Conservation (phyloP, 2,329 filamentous ascomycete species). For the Pseudopyrenochaeta lycopersici region DNA sequence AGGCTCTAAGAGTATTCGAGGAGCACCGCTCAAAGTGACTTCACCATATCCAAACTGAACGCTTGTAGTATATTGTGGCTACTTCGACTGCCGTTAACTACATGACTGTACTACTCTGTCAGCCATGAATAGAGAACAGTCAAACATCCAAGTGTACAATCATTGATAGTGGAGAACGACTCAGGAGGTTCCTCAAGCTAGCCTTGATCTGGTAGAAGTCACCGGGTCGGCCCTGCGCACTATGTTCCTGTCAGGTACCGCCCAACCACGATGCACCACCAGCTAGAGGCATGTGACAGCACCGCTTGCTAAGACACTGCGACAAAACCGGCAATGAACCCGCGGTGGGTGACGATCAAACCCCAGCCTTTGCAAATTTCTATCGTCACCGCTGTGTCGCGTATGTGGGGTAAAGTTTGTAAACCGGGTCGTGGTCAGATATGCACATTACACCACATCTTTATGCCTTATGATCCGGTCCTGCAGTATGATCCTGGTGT, state of each 20-base stretch:
- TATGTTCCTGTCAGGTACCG: conserved; percentile 26
- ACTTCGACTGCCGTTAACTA: neutral
- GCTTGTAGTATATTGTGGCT: neutral
- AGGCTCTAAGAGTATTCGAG: conserved; percentile 1
- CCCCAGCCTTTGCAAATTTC: conserved; percentile 7
- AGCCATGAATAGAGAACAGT: neutral
- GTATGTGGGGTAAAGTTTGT: conserved; percentile 14
- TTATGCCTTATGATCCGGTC: conserved; percentile 31
- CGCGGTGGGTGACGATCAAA: neutral
- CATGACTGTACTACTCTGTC: neutral
- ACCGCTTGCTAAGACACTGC: conserved; percentile 10
- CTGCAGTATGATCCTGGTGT: conserved; percentile 23
- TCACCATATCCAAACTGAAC: neutral
- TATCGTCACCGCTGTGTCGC: conserved; percentile 7
- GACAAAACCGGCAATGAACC: conserved; percentile 6
- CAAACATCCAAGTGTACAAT: neutral
- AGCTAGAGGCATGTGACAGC: conserved; percentile 38
- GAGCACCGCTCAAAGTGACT: neutral
- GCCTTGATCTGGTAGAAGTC: conserved; percentile 35
- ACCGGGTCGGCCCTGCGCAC: conserved; percentile 38
- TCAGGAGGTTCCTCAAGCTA: conserved; percentile 24
- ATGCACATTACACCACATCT: conserved; percentile 28
- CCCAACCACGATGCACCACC: conserved; percentile 28
- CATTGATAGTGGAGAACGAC: neutral
- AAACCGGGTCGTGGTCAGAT: conserved; percentile 5